Base-by-base conservation (phyloP, 495 filamentous ascomycete species). In the Tuber calosporum region DNA sequence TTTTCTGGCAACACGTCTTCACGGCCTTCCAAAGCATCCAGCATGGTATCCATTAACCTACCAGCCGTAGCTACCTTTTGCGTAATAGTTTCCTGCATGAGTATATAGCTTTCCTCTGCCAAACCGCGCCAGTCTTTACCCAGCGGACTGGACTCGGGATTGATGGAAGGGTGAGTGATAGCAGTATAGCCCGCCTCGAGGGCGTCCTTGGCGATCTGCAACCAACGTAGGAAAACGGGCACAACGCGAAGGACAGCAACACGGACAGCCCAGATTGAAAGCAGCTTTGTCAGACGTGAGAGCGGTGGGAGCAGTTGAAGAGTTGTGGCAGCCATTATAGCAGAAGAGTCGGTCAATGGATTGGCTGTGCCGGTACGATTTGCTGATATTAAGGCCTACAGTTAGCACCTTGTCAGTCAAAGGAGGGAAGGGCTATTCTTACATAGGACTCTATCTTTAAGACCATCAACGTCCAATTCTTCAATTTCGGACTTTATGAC, bases 361-460 rank as follows among this genome's bases (percentile, higher is more conserved):
- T 85, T 67, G 82, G 83, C 77, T 84, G 84, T 81, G 81, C 84
- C 80, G 82, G 87, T 84, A 85, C 79, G 82, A 79, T 72, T 83
- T 83, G 77, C 85, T 87, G 81, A 88, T 84, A 81, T 26, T 53
- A 30, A 17, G 13, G 26, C 26, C 53, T 81, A 20, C 30, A 17
- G 26, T 43, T 62, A 71, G 79, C 77, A 37, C 72, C 75, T 39
- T 68, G 53, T 62, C 84, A 83, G 37, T 86, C 87, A 48, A 85
- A 85, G 42, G 84, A 84, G 81, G 90, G 87, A 84, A 95, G 90
- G 73, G 90, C 67, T 22, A n/a, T 6, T 48, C 72, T 34, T 91
- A 85, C 90, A 89, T 72, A 96, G 84, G 75, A 98, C 92, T 82
- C 93, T 92, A 68, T 86, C 87, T 84, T 97, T 97, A 78, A 98